Evolutionary conservation across 2,329 filamentous ascomycete species (phyloP).

Genomic region (Nothomitra cinnamomea): DNA sequence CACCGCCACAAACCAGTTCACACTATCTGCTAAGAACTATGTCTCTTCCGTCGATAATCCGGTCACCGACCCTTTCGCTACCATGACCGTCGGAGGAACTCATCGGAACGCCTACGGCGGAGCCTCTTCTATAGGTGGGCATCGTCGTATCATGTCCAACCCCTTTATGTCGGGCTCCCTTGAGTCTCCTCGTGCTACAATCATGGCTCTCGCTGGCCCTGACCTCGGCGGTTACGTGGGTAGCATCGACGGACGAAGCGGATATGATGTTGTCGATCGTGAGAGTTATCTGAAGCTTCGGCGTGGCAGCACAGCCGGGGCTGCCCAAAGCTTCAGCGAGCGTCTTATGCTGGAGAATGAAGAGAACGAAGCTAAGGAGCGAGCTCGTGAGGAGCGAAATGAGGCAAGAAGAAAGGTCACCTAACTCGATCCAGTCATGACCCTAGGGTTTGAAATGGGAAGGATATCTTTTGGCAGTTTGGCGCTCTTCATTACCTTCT

Average conservation of each 20-base stretch:
- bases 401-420: too few species aligned
- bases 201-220: not conserved
- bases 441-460: too few species aligned
- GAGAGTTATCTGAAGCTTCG: not conserved
- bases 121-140: not conserved
- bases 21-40: not conserved
- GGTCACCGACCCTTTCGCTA: constrained; percentile 1
- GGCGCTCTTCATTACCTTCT: too few species aligned
- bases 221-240: not conserved
- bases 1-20: not conserved
- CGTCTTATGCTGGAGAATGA: not conserved
- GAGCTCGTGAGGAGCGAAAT: not conserved
- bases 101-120: not conserved
- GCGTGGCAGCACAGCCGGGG: not conserved
- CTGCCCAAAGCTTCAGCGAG: not conserved
- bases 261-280: not conserved
- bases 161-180: not conserved
- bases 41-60: not conserved
- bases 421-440: too few species aligned
- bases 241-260: constrained; percentile 1
- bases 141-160: not conserved
- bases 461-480: too few species aligned
- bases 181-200: not conserved
- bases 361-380: not conserved
- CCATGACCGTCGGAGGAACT: not conserved